Percentiles rank a stretch among this genome's conserved stretches.
Conservation (phyloP, 768 basidiomycete species). For the Suillus placidus region DNA sequence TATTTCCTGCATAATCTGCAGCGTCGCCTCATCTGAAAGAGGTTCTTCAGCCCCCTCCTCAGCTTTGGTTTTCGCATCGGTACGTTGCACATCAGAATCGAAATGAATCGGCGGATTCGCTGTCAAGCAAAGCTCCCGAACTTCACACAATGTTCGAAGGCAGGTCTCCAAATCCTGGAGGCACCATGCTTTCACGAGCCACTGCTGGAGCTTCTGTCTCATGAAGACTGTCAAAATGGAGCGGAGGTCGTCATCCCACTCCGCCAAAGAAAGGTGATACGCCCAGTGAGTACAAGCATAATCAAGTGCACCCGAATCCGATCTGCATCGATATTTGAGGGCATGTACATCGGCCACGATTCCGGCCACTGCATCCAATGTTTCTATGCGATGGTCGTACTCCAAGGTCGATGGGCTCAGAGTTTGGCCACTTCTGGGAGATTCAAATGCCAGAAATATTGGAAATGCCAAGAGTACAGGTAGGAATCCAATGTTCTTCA, state of each 20-base stretch:
- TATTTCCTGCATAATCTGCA: not conserved
- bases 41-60: not conserved
- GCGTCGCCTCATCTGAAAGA: not conserved
- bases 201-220: not conserved
- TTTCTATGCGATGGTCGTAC: not conserved
- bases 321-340: fast-evolving
- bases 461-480: not conserved
- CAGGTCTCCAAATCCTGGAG: not conserved
- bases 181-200: not conserved
- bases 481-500: too few relatives aligned
- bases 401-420: not conserved
- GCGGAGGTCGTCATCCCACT: not conserved
- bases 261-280: not conserved
- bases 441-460: constrained; percentile 4
- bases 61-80: too few relatives aligned
- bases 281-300: constrained; percentile 4
- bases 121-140: not conserved
- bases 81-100: not conserved
- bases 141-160: not conserved
- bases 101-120: not conserved
- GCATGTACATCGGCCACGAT: not conserved
- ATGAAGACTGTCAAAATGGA: not conserved
- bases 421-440: too few relatives aligned
- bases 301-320: not conserved
- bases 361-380: not conserved